Evolutionary conservation across 495 filamentous ascomycete genomes (phyloP), one percentile per base, ranked within the genome.

Genomic region (Penicillium samsonianum): DNA sequence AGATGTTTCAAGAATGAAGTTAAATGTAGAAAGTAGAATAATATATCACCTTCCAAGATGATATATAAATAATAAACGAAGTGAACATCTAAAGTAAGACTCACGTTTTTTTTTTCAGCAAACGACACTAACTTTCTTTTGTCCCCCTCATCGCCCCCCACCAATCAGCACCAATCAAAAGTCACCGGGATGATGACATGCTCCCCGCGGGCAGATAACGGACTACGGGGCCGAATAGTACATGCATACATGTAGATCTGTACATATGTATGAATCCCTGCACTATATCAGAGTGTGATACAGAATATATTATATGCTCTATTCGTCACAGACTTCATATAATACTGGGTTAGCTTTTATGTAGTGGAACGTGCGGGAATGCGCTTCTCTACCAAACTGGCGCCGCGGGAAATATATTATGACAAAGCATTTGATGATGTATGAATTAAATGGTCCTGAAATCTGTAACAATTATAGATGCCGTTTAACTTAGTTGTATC

Each of bases 81-180:
- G 19, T 43, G n/a, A 20, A 22, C 7, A 22, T 49, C 30, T 10
- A 28, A 17, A 20, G 30, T 17, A 12, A 17, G 33, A 35, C 14
- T 42, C 26, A 43, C n/a, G 1, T 28, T 48, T 33, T 55, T 55
- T 53, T 51, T 51, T 53, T 53, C 17, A 23, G 31, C 52, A 54
- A 41, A 30, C 25, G 31, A 44, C 50, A 40, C 53, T 55, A 55
- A 47, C 53, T 37, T 37, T 55, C 22, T 46, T 45, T 45, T 45
- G 6, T 25, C 31, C 53, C 52, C 42, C 42, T 17, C 19, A 16
- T 46, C 26, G 6, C 30, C 31, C 53, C 42, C 52, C 53, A 45
- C 43, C 30, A 53, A 37, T 38, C 52, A 46, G 17, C 42, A 26
- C 50, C 50, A 48, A 48, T 47, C 53, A 55, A 10, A 43, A 25